A percentile compares a stretch with the other conserved stretches of the same genome.
These are phyloP conservation scores for Claviceps citrina DNA, from an alignment of 2,329 filamentous ascomycete species.

Conservation along the genomic window DNA sequence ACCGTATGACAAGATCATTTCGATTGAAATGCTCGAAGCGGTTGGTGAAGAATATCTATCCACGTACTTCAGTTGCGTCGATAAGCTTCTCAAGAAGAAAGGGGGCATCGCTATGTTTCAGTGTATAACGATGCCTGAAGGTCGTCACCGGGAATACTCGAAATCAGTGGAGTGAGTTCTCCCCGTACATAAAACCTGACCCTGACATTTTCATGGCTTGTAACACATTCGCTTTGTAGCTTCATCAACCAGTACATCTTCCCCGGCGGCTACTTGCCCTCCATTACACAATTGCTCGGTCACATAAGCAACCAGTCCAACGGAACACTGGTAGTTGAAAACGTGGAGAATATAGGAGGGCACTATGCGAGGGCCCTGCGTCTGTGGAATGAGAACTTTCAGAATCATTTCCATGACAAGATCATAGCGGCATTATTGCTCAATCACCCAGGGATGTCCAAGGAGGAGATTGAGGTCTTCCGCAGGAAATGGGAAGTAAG, in stretches of 20 bases:
- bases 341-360: constrained; percentile 55
- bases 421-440: constrained; percentile 45
- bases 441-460: constrained; percentile 43
- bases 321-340: constrained; percentile 49
- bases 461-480: constrained; percentile 51
- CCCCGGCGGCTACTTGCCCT: constrained; percentile 57
- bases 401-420: constrained; percentile 41
- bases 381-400: constrained; percentile 52
- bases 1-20: constrained; percentile 55
- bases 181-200: not conserved
- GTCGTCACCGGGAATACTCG: constrained; percentile 49
- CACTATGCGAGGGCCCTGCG: constrained; percentile 57
- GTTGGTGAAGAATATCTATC: constrained; percentile 52
- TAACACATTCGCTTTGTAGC: constrained; percentile 15
- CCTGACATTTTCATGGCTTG: not conserved
- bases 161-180: constrained; percentile 43
- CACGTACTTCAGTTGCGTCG: constrained; percentile 51
- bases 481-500: constrained; percentile 54
- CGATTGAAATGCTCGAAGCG: constrained; percentile 65
- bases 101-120: constrained; percentile 57
- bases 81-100: constrained; percentile 47
- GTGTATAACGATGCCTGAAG: constrained; percentile 63
- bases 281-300: constrained; percentile 38
- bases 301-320: constrained; percentile 45
- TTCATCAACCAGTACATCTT: constrained; percentile 70